phyloP scores from a whole-genome alignment of 495 filamentous ascomycete species.

The Hypoxylon subgilvum region DNA sequence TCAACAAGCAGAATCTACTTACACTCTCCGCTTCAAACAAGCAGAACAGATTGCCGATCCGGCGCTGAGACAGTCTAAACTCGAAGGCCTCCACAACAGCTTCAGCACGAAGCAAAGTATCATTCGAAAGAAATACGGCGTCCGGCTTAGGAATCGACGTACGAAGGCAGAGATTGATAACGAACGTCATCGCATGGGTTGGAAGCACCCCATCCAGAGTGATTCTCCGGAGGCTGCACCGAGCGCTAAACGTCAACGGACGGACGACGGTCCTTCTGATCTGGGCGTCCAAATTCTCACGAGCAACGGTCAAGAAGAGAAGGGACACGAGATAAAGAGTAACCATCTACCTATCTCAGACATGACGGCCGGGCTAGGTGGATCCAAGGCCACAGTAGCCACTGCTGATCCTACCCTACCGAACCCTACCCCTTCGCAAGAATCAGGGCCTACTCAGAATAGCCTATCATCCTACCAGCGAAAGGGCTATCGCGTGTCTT shows the following conservation, averaged over 20 bases:
- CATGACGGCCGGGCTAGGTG: conserved; percentile 42
- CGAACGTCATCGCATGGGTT: conserved; percentile 48
- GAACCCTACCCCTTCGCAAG: not conserved
- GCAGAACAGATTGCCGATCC: conserved; percentile 46
- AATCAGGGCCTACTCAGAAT: conserved; percentile 9
- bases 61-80: conserved; percentile 34
- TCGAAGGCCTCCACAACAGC: conserved; percentile 53
- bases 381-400: conserved; percentile 41
- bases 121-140: conserved; percentile 56
- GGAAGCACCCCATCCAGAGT: conserved; percentile 27
- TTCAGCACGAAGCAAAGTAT: conserved; percentile 58
- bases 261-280: conserved; percentile 19
- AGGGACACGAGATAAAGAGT: conserved; percentile 31
- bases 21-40: conserved; percentile 47
- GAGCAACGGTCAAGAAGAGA: not conserved
- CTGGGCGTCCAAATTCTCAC: too few species aligned
- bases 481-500: conserved; percentile 40
- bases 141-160: conserved; percentile 52
- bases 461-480: conserved; percentile 34
- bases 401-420: conserved; percentile 42
- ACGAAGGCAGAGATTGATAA: conserved; percentile 51
- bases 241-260: conserved; percentile 35
- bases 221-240: conserved; percentile 19
- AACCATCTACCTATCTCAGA: conserved; percentile 42
- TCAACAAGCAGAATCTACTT: conserved; percentile 44